Evolutionary conservation across 495 filamentous ascomycete species (phyloP).

Genomic region (Pseudevernia furfuracea): DNA sequence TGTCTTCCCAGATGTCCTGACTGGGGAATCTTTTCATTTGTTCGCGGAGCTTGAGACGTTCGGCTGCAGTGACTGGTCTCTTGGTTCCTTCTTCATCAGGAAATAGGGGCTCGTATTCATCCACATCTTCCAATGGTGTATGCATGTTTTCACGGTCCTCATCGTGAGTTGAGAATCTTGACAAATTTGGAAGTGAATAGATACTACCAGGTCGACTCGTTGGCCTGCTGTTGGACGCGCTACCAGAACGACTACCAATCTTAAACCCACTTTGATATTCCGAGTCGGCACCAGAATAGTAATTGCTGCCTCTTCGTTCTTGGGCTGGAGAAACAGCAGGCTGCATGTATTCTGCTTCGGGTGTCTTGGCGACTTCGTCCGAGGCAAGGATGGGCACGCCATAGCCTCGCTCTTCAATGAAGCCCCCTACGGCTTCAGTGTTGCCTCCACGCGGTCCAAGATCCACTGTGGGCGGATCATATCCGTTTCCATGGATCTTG

Average conservation of each 20-base stretch:
- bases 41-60: constrained; percentile 55
- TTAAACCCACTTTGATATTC: constrained; percentile 27
- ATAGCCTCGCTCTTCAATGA: constrained; percentile 47
- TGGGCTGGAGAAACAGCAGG: constrained; percentile 66
- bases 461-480: constrained; percentile 38
- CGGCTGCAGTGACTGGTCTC: constrained; percentile 47
- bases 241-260: constrained; percentile 41
- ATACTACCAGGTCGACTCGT: constrained; percentile 64
- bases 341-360: constrained; percentile 53
- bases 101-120: constrained; percentile 94
- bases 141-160: constrained; percentile 46
- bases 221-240: constrained; percentile 56
- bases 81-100: constrained; percentile 69
- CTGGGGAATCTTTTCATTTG: constrained; percentile 78
- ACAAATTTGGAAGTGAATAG: constrained; percentile 39
- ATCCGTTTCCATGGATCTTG: constrained; percentile 54
- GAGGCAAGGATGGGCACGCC: constrained; percentile 79
- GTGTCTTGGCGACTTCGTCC: constrained; percentile 81
- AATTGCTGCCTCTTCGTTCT: constrained; percentile 51
- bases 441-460: constrained; percentile 42
- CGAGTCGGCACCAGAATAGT: constrained; percentile 42
- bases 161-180: constrained; percentile 43
- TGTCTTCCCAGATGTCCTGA: constrained; percentile 94
- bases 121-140: constrained; percentile 78
- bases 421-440: constrained; percentile 41